A percentile compares a stretch with the other conserved stretches of the same genome.
phyloP scores from a whole-genome alignment of 148 eudicot species.

The Cornus florida region DNA sequence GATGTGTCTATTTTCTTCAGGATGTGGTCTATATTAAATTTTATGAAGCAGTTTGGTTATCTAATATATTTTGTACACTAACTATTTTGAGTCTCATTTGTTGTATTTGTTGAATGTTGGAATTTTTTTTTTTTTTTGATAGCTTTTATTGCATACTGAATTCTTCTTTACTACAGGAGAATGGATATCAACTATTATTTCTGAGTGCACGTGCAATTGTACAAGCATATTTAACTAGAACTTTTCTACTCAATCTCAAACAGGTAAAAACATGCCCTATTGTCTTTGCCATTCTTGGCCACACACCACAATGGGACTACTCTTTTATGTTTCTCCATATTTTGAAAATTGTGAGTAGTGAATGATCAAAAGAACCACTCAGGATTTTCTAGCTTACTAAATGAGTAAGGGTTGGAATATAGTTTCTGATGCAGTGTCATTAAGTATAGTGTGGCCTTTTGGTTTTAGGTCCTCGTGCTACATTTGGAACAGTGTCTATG shows the following conservation, averaged over 20 bases:
- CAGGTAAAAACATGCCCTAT: conserved; percentile 50
- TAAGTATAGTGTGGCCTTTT: background rate
- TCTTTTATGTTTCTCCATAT: background rate
- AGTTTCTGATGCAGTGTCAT: background rate
- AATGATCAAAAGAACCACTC: background rate
- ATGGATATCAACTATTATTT: conserved; percentile 95
- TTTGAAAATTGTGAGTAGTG: background rate
- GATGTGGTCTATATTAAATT: background rate
- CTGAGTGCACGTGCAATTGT: conserved; percentile 98
- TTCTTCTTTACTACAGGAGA: conserved; percentile 58
- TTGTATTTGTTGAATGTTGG: background rate
- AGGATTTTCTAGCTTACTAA: background rate
- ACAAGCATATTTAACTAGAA: conserved; percentile 93
- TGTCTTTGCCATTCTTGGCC: background rate
- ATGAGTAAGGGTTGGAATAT: background rate
- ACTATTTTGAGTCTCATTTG: background rate
- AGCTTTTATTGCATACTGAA: conserved; percentile 12
- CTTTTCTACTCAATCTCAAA: conserved; percentile 81
- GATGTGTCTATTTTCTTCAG: background rate
- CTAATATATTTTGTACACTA: background rate
- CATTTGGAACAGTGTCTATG: background rate
- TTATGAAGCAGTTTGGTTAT: background rate
- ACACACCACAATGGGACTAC: background rate
- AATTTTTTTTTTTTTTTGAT: conserved; percentile 3
- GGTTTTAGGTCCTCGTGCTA: conserved; percentile 1